Evolutionary conservation across 2,329 filamentous ascomycete species (phyloP), one percentile per base, ranked within the genome.

Genomic region (Fusarium kyushuense): DNA sequence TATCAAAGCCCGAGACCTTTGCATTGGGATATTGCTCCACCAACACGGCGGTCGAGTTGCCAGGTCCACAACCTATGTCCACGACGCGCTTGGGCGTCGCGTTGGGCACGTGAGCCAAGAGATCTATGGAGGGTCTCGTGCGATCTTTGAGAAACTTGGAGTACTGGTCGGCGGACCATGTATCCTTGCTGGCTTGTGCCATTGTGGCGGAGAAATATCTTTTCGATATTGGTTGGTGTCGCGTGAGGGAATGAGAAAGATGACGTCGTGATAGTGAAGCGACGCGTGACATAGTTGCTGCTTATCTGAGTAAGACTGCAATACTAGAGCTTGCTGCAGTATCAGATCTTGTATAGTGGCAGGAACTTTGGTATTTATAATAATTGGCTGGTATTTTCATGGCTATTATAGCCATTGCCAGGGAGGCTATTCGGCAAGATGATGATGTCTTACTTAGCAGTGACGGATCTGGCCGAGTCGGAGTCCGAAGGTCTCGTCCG

Each of bases 31-130:
- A 89, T 6, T 79, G 79, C 4, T 73, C 68, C 6, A 76, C 75
- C 3, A 89, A 79, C 2, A 84, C 81, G 1, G 77, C 74, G 1
- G 87, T 89, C 4, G 84, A 87, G 76, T 88, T 89, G 7, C 84
- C 87, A 0, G 87, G 87, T 0, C 87, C 87, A 73, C 87, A 89
- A 67, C 87, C 87, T 2, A 89, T 78, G 61, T 89, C 87, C 68
- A 87, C 78, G 67, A 89, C 82, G 29, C 74, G 76, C 12, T 77
- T 71, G n/a, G 84, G 77, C 0, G 71, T 55, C 16, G 77, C 67
- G 2, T 84, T 76, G 1, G 79, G 77, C 4, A 87, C 73, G 32
- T 82, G 84, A 8, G 82, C 65, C 11, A 89, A 75, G 1, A 89
- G 81, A 63, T 89, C 87, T 41, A 80, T 78, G 0, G 83, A 81